Base-by-base conservation (phyloP, 2,329 filamentous ascomycete genomes). In the Trichophyton mentagrophytes region DNA sequence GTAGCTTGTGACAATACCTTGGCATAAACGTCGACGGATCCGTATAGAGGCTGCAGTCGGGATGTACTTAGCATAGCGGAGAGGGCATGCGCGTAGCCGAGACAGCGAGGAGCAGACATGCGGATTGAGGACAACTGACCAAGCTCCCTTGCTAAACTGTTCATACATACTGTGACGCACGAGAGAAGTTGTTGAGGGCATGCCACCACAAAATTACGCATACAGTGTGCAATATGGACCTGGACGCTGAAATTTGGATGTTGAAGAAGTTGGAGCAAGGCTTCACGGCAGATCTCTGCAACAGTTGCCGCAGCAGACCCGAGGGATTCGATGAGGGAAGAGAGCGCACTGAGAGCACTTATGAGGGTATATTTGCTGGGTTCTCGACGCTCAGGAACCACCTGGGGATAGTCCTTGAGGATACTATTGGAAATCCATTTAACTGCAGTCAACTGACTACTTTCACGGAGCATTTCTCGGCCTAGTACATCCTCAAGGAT, bases 241-340 rank as follows among this genome's bases (percentile, higher is more conserved):
- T 99, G 93, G 1, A 99, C 93, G 3, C 90, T 93, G 73, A 97
- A 97, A 73, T 90, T 96, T 0, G 91, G 90, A 73, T 99, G 93
- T 67, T 95, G 89, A 27, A 97, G 78, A 4, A 96, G 89, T 71
- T 96, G 90, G 44, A 97, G 78, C 36, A 99, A 77, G 3, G 88
- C 88, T 71, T 99, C 93, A 57, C 92, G 84, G 70, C 90, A 95
- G 13, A 81, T 72, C 65, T 99, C 95, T 6, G 90, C 88, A 66
- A 96, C 85, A 59, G 78, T 79, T 64, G 85, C 88, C 38, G 89
- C 82, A 1, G 91, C 91, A 20, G 92, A 92, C 2, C 91, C 92
- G 3, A 99, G 79, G 0, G 84, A 87, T 46, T 81, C 79, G 63
- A 96, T 87, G 38, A 99, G 78, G 3, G 89, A 87, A 1, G 88